Percentiles rank a stretch among this genome's conserved stretches.
These are phyloP conservation scores for Puccinellia tenuiflora DNA, from an alignment of 176 grass and related monocot species.

Conservation along the genomic window DNA sequence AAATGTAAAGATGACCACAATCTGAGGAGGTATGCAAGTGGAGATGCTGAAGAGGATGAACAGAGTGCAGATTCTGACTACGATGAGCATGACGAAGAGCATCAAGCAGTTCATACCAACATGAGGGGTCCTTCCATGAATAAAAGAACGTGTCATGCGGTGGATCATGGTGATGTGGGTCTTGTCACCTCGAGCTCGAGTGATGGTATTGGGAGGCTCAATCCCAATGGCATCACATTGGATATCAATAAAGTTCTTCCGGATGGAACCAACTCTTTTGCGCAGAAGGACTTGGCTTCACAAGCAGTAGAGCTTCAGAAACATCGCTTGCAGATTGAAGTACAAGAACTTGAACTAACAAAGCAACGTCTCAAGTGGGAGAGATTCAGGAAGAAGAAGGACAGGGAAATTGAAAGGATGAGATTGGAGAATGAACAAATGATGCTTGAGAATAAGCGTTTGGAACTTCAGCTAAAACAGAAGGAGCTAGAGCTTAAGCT, in stretches of 20 bases:
- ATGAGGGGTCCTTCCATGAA: slow-evolving; percentile 13
- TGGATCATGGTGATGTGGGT: slow-evolving; percentile 33
- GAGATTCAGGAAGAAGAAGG: slow-evolving; percentile 73
- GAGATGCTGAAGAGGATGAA: slow-evolving; percentile 53
- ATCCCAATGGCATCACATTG: slow-evolving; percentile 18
- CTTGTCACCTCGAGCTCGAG: slow-evolving; percentile 38
- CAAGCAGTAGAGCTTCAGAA: slow-evolving; percentile 48
- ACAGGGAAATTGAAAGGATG: slow-evolving; percentile 73
- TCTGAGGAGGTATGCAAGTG: slow-evolving; percentile 25
- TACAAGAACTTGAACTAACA: slow-evolving; percentile 48
- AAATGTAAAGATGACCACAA: slow-evolving; percentile 71
- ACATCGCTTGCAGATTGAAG: slow-evolving; percentile 53
- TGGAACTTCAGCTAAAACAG: slow-evolving; percentile 60
- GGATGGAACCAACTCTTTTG: slow-evolving; percentile 37
- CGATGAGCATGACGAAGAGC: slow-evolving; percentile 56
- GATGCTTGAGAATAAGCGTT: slow-evolving; percentile 66
- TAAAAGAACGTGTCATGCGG: slow-evolving; percentile 50
- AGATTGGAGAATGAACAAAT: slow-evolving; percentile 72
- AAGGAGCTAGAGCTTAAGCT: slow-evolving; percentile 54
- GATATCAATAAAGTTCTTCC: slow-evolving; percentile 61
- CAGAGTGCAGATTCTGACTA: slow-evolving; percentile 51
- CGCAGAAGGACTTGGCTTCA: slow-evolving; percentile 32
- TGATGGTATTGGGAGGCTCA: slow-evolving; percentile 30
- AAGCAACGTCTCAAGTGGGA: slow-evolving; percentile 73
- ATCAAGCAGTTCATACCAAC: slow-evolving; percentile 35